Conservation (phyloP, 305 asterid genomes). For the Stenogyne calaminthoides region DNA sequence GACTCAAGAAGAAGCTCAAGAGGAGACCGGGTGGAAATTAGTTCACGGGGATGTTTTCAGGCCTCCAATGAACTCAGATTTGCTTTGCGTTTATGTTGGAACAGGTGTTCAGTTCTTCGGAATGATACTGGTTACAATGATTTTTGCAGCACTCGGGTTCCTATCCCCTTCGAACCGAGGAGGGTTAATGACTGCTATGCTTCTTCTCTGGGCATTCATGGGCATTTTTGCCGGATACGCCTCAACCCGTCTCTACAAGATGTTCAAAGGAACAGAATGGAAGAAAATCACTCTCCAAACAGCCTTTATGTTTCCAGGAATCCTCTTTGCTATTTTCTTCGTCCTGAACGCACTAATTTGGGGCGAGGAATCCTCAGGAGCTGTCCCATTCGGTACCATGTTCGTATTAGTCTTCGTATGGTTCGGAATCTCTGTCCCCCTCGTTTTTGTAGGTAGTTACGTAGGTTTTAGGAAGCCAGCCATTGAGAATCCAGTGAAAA, state of each 20-base stretch:
- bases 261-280: constrained; percentile 91
- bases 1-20: constrained; percentile 95
- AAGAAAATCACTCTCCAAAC: constrained; percentile 78
- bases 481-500: constrained; percentile 81
- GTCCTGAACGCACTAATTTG: constrained; percentile 73
- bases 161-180: constrained; percentile 92
- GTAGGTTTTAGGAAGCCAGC: constrained; percentile 76
- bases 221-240: constrained; percentile 84
- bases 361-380: constrained; percentile 88
- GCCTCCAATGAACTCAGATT: constrained; percentile 76
- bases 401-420: constrained; percentile 72
- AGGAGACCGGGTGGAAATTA: constrained; percentile 93
- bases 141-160: constrained; percentile 81
- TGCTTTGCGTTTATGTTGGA: constrained; percentile 79
- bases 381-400: constrained; percentile 92
- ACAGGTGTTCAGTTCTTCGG: constrained; percentile 87
- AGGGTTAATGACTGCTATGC: constrained; percentile 89
- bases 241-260: constrained; percentile 80
- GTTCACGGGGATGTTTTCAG: constrained; percentile 90
- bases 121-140: constrained; percentile 80
- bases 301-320: constrained; percentile 75
- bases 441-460: constrained; percentile 76
- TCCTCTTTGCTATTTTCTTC: constrained; percentile 62
- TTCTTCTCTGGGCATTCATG: constrained; percentile 91
- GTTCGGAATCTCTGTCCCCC: constrained; percentile 90